Evolutionary conservation across 202 grass and related monocot species (phyloP).

Genomic region (Musa balbisiana): DNA sequence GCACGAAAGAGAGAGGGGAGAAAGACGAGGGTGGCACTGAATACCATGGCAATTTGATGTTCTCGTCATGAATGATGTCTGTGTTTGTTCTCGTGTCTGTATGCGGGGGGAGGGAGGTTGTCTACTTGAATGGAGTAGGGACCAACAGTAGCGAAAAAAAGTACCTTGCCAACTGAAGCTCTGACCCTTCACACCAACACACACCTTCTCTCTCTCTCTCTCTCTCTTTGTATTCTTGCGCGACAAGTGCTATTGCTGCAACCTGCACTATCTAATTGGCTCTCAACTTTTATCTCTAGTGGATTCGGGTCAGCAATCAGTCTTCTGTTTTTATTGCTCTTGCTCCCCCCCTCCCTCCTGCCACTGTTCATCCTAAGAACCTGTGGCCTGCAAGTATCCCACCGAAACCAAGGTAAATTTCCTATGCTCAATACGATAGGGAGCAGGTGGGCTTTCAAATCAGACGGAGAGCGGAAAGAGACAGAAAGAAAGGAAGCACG

Average conservation of each 20-base stretch:
- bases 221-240: neutral
- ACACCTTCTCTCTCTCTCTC: neutral
- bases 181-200: slow-evolving; percentile 5
- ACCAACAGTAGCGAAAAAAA: slow-evolving; percentile 11
- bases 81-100: slow-evolving; percentile 16
- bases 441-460: neutral
- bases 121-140: slow-evolving; percentile 12
- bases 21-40: slow-evolving; percentile 10
- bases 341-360: neutral
- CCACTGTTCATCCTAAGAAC: neutral
- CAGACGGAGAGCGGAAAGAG: neutral
- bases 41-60: slow-evolving; percentile 9
- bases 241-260: neutral
- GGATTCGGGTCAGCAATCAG: slow-evolving; percentile 16
- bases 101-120: neutral
- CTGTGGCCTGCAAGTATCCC: neutral
- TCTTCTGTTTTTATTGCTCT: neutral
- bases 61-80: slow-evolving; percentile 20
- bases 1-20: slow-evolving; percentile 1
- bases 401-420: neutral
- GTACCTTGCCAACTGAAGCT: slow-evolving; percentile 13
- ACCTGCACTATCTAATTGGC: slow-evolving; percentile 6
- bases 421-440: neutral
- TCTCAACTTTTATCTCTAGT: slow-evolving; percentile 16
- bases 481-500: neutral